Conservation (phyloP, 2,329 filamentous ascomycete genomes). For the Verticillium zaregamsianum region DNA sequence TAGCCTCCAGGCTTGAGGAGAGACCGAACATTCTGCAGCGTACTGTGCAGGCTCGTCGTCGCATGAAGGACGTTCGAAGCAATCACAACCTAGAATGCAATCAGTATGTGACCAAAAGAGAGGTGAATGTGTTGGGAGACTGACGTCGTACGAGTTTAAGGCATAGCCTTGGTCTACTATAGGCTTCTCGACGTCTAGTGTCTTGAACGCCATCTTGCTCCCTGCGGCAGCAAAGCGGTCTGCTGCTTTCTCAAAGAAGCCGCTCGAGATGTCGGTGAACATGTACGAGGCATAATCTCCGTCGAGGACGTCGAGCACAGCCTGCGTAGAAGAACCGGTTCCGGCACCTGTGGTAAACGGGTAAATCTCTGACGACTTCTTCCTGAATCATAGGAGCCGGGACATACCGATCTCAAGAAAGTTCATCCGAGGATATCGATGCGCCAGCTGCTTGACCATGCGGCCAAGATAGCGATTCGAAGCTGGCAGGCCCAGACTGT, state of each 20-base stretch:
- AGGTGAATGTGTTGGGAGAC: neutral
- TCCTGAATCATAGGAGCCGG: no score
- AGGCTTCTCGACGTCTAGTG: conserved; percentile 26
- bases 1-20: conserved; percentile 26
- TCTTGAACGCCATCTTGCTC: conserved; percentile 13
- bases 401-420: conserved; percentile 22
- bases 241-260: conserved; percentile 21
- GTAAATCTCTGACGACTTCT: no score
- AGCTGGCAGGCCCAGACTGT: conserved; percentile 11
- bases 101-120: neutral
- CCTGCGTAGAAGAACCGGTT: conserved; percentile 34
- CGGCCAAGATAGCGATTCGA: conserved; percentile 3
- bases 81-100: conserved; percentile 11
- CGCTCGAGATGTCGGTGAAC: conserved; percentile 24
- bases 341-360: conserved; percentile 28
- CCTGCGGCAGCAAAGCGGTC: conserved; percentile 17
- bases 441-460: conserved; percentile 10
- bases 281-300: conserved; percentile 16
- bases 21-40: conserved; percentile 17
- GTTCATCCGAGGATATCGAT: conserved; percentile 13
- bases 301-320: conserved; percentile 19
- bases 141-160: conserved; percentile 19
- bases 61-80: conserved; percentile 25
- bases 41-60: conserved; percentile 15
- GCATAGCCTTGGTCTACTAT: conserved; percentile 23